Evolutionary conservation across 371 early-diverging fungal species (phyloP), one percentile per base, ranked within the genome.

Genomic region (Lichtheimia ramosa): DNA sequence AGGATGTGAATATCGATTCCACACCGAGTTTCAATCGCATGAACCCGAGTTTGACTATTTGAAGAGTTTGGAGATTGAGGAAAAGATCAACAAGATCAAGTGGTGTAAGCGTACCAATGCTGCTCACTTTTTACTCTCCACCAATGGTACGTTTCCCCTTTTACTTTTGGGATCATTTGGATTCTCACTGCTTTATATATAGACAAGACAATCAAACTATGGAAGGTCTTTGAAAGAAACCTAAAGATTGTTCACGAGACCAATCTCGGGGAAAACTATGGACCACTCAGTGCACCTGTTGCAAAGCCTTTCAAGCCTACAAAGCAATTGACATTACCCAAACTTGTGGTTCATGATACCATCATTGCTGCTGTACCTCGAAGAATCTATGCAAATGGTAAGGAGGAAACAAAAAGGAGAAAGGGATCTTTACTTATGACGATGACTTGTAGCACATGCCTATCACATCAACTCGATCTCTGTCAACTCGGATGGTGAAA

Each of bases 11-110:
- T 96, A 95, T 83, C 88, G 89, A 65, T 95, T 96, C 63, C 92
- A 55, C 14, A 55, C 56, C 56, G 56, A 55, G 23, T 55, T 55
- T 27, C 56, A 55, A 43, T 55, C 56, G 48, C 97, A 96, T 77
- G 92, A 94, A 79, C 91, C 95, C 20, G 95, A 95, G 73, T 97
- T 98, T 66, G 98, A 98, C 76, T 96, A 95, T 75, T 83, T 97
- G 52, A 96, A 96, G 81, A 92, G 92, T 81, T 77, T 96, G 71
- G 96, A 96, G 70, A 95, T 97, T 54, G 92, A 95, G 71, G 98
- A 97, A 71, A 95, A 96, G 73, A 96, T 98, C 69, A 95, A 95
- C 72, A 90, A 94, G 67, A 94, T 98, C 69, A 88, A 93, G 60
- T 94, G 95, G 92, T 88, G 92, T 71, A 83, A 81, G 64, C 83